phyloP scores from a whole-genome alignment of 495 filamentous ascomycete species.

The Xylaria palmicola region DNA sequence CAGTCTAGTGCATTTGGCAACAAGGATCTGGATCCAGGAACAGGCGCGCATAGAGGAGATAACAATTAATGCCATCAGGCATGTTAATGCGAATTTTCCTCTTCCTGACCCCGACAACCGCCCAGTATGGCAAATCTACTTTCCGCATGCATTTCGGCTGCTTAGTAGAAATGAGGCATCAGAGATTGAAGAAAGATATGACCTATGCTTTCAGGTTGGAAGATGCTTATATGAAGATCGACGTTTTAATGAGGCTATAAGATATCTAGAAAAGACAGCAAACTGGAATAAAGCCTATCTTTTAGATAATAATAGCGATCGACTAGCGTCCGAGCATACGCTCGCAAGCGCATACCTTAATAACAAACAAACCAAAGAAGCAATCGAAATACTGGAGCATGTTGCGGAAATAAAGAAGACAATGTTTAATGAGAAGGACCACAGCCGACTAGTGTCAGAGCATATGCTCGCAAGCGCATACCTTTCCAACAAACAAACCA shows the following conservation, averaged over 20 bases:
- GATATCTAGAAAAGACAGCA: constrained; percentile 19
- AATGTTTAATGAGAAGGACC: constrained; percentile 32
- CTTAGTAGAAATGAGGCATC: constrained; percentile 15
- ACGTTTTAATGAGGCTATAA: constrained; percentile 33
- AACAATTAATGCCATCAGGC: constrained; percentile 18
- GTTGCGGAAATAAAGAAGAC: constrained; percentile 26
- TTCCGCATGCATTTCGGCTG: constrained; percentile 32
- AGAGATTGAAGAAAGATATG: constrained; percentile 13
- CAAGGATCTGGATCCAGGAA: constrained; percentile 34
- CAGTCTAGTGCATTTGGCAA: constrained; percentile 47
- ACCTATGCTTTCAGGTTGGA: constrained; percentile 19
- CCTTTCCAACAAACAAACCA: constrained; percentile 19
- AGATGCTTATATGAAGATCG: constrained; percentile 20
- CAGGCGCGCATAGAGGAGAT: constrained; percentile 7
- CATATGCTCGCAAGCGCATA: constrained; percentile 33
- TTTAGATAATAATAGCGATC: constrained; percentile 26
- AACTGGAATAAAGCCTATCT: constrained; percentile 21
- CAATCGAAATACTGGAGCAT: constrained; percentile 28
- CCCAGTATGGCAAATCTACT: constrained; percentile 24
- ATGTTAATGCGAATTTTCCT: constrained; percentile 23
- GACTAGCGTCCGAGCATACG: constrained; percentile 28
- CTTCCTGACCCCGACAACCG: constrained; percentile 10
- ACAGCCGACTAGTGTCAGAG: constrained; percentile 28
- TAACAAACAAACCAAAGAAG: constrained; percentile 25
- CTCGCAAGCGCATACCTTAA: constrained; percentile 31